Evolutionary conservation across 208 protist species (phyloP).

Genomic region (Leishmania major): DNA sequence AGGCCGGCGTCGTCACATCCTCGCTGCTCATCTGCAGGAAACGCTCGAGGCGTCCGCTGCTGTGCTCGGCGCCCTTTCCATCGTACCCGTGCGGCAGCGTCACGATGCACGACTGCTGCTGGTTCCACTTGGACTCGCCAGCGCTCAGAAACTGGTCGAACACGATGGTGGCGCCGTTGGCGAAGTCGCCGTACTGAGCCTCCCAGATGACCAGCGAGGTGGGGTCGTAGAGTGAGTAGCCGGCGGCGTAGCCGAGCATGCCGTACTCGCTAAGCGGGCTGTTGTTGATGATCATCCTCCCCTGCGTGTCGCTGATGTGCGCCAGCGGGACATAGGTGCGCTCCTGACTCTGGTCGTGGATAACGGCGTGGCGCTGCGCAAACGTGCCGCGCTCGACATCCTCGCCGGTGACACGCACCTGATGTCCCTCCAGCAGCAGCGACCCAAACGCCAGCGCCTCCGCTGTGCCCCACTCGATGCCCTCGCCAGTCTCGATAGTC

Average conservation of each 20-base stretch:
- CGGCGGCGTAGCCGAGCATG: conserved; percentile 97
- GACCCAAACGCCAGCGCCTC: conserved; percentile 96
- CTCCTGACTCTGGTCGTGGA: conserved; percentile 92
- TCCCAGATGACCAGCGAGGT: conserved; percentile 98
- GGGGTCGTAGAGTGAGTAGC: conserved; percentile 95
- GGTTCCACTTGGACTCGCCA: conserved; percentile 98
- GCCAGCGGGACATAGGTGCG: conserved; percentile 78
- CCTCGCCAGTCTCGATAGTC: conserved; percentile 63
- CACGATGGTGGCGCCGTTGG: conserved; percentile 98
- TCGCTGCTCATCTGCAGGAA: conserved; percentile 97
- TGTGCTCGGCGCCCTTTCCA: conserved; percentile 97
- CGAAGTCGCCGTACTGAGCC: conserved; percentile 99
- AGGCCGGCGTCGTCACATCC: conserved; percentile 78
- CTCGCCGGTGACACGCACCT: conserved; percentile 94
- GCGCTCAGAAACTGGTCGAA: conserved; percentile 97
- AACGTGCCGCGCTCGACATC: conserved; percentile 99
- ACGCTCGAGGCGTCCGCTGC: conserved; percentile 96
- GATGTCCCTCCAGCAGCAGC: conserved; percentile 94
- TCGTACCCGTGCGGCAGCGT: conserved; percentile 99
- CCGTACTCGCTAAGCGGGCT: conserved; percentile 96
- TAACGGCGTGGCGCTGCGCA: conserved; percentile 95
- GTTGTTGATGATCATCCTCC: conserved; percentile 93
- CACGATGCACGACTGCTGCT: conserved; percentile 95
- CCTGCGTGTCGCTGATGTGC: conserved; percentile 76
- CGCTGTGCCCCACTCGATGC: conserved; percentile 95